Evolutionary conservation across 116 monocot genomes (phyloP), one percentile per base, ranked within the genome.

Genomic region (Thalassia testudinum): DNA sequence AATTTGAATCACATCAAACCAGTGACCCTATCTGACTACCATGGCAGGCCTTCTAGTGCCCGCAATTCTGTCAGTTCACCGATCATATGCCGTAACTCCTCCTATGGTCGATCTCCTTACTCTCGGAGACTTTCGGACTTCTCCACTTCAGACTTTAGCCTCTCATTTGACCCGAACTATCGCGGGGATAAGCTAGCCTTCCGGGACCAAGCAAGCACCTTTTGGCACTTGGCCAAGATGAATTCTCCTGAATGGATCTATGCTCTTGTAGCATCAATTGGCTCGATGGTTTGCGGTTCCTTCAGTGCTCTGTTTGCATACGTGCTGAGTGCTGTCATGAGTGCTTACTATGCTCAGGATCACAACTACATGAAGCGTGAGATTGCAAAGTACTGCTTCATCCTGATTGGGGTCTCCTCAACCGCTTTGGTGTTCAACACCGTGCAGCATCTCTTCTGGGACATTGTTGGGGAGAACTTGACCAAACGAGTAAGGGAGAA

Each of bases 141-240:
- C 26, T 23, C 8, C 27, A 38, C 25, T 51, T 34, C 14, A 7
- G 14, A 21, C 16, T 20, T 53, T 57, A 1, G 43, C 67, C 6
- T 77, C 86, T 15, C 80, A 83, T 20, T 80, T 89, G 62, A 58
- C 67, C 12, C 57, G 91, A 48, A 75, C 81, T 47, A 70, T 91
- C 47, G 62, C 66, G 16, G 70, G n/a, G n/a, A n/a, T n/a, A n/a
- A n/a, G n/a, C n/a, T n/a, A n/a, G n/a, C n/a, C n/a, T n/a, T 86
- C 75, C 69, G 79, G 0, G 91, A 78, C 24, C 82, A 86, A 47
- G 92, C 92, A 4, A 86, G 75, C 63, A 82, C 86, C 0, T 92
- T 92, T 70, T 74, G 71, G 74, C 71, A 86, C 0, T 77, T 92
- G 6, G 92, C 72, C 1, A 92, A 86, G 60, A 92, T 79, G 74